These are phyloP conservation scores for Solanum sitiens DNA, from an alignment of 257 asterid genomes.

Conservation along the genomic window DNA sequence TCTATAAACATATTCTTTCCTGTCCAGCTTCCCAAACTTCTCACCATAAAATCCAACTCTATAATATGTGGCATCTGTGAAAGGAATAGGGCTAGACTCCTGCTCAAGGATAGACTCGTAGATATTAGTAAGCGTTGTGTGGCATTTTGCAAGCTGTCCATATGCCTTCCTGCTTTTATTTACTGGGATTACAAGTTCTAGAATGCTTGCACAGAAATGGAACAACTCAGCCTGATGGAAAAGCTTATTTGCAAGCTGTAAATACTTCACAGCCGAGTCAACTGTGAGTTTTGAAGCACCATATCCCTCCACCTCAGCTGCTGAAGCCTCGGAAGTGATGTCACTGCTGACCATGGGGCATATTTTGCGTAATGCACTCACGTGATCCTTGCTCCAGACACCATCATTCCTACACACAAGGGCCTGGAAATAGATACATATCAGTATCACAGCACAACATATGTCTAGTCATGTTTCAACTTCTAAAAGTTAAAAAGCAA, in stretches of 20 bases:
- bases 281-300: conserved; percentile 97
- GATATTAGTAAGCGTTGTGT: conserved; percentile 86
- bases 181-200: conserved; percentile 93
- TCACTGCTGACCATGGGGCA: conserved; percentile 95
- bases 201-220: conserved; percentile 97
- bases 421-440: conserved; percentile 46
- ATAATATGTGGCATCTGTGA: conserved; percentile 95
- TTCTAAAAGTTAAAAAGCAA: background rate
- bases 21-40: conserved; percentile 74
- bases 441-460: conserved; percentile 11
- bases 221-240: conserved; percentile 99
- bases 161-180: conserved; percentile 83
- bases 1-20: conserved; percentile 83
- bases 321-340: conserved; percentile 68
- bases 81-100: conserved; percentile 96
- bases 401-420: conserved; percentile 93
- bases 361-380: conserved; percentile 73
- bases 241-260: conserved; percentile 93
- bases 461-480: background rate
- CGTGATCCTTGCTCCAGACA: conserved; percentile 92
- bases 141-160: conserved; percentile 95
- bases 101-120: conserved; percentile 97
- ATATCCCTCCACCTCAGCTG: conserved; percentile 98
- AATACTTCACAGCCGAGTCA: conserved; percentile 95
- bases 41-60: conserved; percentile 96